Evolutionary conservation across 2,329 filamentous ascomycete species (phyloP), one percentile per base, ranked within the genome.

Genomic region (Neurospora crassa): DNA sequence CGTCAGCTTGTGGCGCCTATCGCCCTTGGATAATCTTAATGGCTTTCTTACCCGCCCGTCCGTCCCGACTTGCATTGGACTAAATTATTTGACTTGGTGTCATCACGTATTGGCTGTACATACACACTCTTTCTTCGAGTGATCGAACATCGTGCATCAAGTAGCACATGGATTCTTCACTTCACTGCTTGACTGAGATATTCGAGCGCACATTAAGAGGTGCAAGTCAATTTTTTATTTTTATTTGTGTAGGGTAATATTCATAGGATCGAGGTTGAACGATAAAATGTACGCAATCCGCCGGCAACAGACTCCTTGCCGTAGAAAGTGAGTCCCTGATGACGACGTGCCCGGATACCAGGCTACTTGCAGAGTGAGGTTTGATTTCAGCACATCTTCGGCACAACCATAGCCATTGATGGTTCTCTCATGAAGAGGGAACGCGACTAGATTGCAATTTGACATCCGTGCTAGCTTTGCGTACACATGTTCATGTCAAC

Each of bases 331-430:
- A 68, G 69, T 67, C 71, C 70, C 72, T 68, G 75, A 75, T 71
- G 68, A 72, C 69, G 73, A 69, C 77, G 78, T 79, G 77, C 78
- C 79, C 78, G 79, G 79, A 79, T 77, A 76, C 79, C 79, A 78
- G 79, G 78, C 78, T 79, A 73, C 79, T 76, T 79, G 81, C 80
- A 75, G 73, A 68, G 76, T 76, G 75, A 74, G 72, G 74, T 81
- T 90, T 81, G 79, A 87, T 96, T 86, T 96, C 88, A 96, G 94
- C 94, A 97, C 93, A 93, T 97, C 93, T 97, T 94, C 92, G 94
- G 94, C 94, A 93, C 94, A 96, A 94, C 89, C 88, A 86, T 89
- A 94, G 92, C 91, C 92, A 97, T 90, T 83, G 70, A 78, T 83
- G 53, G 53, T 37, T 53, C 53, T 73, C 76, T 74, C 70, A 69